phyloP scores from a whole-genome alignment of 2,329 filamentous ascomycete species.

The Colletotrichum tamarilloi region DNA sequence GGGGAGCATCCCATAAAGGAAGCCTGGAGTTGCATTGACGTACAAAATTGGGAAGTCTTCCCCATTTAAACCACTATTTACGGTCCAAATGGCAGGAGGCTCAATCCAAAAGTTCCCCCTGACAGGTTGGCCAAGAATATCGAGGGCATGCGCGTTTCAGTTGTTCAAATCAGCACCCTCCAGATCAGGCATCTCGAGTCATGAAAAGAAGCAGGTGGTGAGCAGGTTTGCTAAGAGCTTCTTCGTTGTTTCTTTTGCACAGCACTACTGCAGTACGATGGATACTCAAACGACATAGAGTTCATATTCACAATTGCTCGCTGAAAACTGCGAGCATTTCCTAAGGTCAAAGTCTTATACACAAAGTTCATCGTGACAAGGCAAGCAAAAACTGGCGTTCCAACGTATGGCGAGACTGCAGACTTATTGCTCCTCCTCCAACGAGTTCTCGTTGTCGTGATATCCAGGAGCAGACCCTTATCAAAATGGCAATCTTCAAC shows the following conservation, averaged over 20 bases:
- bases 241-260: not conserved
- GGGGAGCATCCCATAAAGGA: not conserved
- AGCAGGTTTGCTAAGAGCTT: not conserved
- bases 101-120: not conserved
- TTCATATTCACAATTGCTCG: too few species aligned
- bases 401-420: too few species aligned
- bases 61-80: slow-evolving; percentile 7
- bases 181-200: not conserved
- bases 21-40: not conserved
- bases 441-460: not conserved
- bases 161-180: not conserved
- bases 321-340: too few species aligned
- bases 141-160: slow-evolving; percentile 24
- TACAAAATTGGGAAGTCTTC: slow-evolving; percentile 6
- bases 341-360: too few species aligned
- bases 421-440: too few species aligned
- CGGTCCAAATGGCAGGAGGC: not conserved
- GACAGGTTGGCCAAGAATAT: slow-evolving; percentile 18
- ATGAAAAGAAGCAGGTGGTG: not conserved
- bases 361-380: too few species aligned
- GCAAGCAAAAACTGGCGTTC: too few species aligned
- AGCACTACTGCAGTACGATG: not conserved
- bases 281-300: too few species aligned
- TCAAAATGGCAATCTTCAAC: not conserved
- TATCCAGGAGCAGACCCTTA: too few species aligned